Evolutionary conservation across 371 early-diverging fungal genomes (phyloP).

Genomic region (Coemansia sp.): DNA sequence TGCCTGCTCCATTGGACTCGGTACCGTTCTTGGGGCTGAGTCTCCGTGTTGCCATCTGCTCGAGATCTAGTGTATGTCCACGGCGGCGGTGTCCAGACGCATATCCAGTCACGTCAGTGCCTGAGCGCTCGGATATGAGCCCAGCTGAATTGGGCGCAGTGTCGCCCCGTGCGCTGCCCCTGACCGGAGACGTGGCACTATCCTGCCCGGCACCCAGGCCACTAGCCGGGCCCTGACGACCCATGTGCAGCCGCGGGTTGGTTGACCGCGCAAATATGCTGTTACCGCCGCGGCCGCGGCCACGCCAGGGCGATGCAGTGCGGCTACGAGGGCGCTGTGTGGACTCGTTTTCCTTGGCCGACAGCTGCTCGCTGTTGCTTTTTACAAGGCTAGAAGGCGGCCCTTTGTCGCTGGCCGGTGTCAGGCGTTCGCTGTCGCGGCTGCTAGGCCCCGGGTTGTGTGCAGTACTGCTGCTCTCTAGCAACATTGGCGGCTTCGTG

Average conservation of each 20-base stretch:
- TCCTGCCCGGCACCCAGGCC: background rate
- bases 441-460: background rate
- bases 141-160: slow-evolving; percentile 33
- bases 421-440: background rate
- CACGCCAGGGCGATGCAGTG: slow-evolving; percentile 41
- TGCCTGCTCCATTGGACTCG: background rate
- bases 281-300: slow-evolving; percentile 18
- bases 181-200: background rate
- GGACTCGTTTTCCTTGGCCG: slow-evolving; percentile 4
- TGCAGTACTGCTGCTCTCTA: background rate
- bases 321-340: slow-evolving; percentile 39
- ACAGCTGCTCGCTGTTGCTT: slow-evolving; percentile 1
- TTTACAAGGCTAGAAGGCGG: background rate
- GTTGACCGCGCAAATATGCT: slow-evolving; percentile 31
- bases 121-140: slow-evolving; percentile 17
- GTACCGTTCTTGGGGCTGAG: slow-evolving; percentile 8
- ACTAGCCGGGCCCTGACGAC: slow-evolving; percentile 10
- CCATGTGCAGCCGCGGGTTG: slow-evolving; percentile 12
- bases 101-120: background rate
- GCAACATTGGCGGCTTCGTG: background rate
- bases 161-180: background rate
- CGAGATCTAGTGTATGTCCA: slow-evolving; percentile 40
- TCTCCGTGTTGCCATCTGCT: slow-evolving; percentile 14
- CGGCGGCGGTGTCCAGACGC: slow-evolving; percentile 27
- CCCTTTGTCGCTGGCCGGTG: background rate